Conservation (phyloP, 2,329 filamentous ascomycete genomes). For the Aspergillus sp. region DNA sequence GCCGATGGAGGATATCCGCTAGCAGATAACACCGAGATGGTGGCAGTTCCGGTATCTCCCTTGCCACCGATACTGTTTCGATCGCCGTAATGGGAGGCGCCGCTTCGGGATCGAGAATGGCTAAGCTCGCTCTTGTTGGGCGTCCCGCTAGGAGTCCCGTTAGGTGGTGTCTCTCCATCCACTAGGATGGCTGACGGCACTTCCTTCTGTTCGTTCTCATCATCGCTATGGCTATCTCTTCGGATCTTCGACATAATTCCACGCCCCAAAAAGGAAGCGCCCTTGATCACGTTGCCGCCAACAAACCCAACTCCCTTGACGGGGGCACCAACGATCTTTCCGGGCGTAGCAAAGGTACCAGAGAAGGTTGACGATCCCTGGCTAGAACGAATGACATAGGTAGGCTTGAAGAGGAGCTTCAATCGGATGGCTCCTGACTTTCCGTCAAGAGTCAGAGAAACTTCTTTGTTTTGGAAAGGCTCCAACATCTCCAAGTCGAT, state of each 20-base stretch:
- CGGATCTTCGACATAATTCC: slow-evolving; percentile 64
- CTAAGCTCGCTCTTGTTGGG: slow-evolving; percentile 28
- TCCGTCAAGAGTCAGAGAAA: slow-evolving; percentile 75
- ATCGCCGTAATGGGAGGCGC: slow-evolving; percentile 50
- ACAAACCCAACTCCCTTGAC: slow-evolving; percentile 85
- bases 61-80: slow-evolving; percentile 54
- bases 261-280: slow-evolving; percentile 85
- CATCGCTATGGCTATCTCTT: slow-evolving; percentile 42
- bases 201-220: slow-evolving; percentile 23
- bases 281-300: slow-evolving; percentile 81
- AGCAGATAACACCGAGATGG: slow-evolving; percentile 77
- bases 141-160: slow-evolving; percentile 12
- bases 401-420: slow-evolving; percentile 86
- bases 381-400: slow-evolving; percentile 81
- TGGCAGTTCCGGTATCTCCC: slow-evolving; percentile 71
- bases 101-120: slow-evolving; percentile 50
- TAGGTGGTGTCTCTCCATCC: slow-evolving; percentile 25
- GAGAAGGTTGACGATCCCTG: slow-evolving; percentile 93
- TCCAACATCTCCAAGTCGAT: slow-evolving; percentile 80
- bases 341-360: slow-evolving; percentile 82
- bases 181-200: slow-evolving; percentile 27
- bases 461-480: slow-evolving; percentile 78
- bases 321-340: slow-evolving; percentile 91
- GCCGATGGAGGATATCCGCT: slow-evolving; percentile 72
- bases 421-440: slow-evolving; percentile 83